These are phyloP conservation scores for Pythium aristosporum DNA, from an alignment of 352 stramenopile genomes.

Conservation along the genomic window DNA sequence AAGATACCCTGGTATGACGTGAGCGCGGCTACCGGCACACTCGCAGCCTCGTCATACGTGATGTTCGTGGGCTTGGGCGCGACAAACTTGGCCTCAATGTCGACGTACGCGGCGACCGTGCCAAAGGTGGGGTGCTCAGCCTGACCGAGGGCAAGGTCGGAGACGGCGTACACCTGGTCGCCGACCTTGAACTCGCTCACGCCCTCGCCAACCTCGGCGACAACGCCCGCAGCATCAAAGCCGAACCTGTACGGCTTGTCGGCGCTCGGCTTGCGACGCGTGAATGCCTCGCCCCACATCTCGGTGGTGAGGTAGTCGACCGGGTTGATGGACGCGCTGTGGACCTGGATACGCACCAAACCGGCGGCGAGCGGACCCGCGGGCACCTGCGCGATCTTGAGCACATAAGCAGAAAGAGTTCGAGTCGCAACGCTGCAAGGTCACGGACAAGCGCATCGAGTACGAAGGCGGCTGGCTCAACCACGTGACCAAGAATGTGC, in stretches of 20 bases:
- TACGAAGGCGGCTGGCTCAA: constrained; percentile 24
- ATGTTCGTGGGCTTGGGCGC: constrained; percentile 43
- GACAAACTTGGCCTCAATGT: constrained; percentile 30
- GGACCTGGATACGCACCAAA: constrained; percentile 21
- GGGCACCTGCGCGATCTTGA: constrained; percentile 20
- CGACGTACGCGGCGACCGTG: constrained; percentile 44
- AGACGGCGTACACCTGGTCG: constrained; percentile 28
- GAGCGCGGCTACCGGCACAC: constrained; percentile 29
- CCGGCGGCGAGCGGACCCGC: not conserved
- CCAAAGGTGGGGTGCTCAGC: constrained; percentile 10
- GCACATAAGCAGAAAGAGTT: constrained; percentile 19
- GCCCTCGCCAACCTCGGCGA: constrained; percentile 13
- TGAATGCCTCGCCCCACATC: constrained; percentile 9
- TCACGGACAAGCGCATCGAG: constrained; percentile 22
- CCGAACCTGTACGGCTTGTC: constrained; percentile 22
- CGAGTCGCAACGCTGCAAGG: constrained; percentile 19
- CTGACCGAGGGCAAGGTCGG: no score
- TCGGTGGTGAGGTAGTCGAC: constrained; percentile 17
- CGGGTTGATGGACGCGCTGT: constrained; percentile 24
- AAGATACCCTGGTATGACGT: constrained; percentile 42
- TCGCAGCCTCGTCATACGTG: constrained; percentile 37
- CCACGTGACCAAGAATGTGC: constrained; percentile 24
- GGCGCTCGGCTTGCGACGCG: constrained; percentile 8
- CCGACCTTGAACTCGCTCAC: constrained; percentile 18
- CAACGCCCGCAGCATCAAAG: constrained; percentile 19